Evolutionary conservation across 495 filamentous ascomycete genomes (phyloP).

Genomic region (Tuber aestivum): DNA sequence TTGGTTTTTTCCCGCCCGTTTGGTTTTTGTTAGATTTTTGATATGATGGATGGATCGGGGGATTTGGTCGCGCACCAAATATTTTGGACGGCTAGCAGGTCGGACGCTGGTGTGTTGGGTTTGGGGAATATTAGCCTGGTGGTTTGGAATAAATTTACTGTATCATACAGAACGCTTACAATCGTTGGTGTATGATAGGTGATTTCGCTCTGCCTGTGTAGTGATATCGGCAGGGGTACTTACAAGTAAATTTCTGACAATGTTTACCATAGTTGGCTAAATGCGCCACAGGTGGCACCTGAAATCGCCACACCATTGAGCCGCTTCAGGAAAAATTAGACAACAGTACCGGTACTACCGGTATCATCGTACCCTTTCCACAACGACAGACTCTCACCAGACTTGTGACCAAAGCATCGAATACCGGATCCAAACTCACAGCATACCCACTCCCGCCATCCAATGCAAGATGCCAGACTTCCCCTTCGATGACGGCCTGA

Average conservation of each 20-base stretch:
- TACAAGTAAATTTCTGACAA: background rate
- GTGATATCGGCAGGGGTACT: background rate
- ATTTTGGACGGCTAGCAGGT: background rate
- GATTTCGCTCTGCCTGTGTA: background rate
- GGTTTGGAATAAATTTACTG: too few relatives aligned
- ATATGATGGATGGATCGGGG: background rate
- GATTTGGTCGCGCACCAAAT: background rate
- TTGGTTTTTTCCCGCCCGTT: too few relatives aligned
- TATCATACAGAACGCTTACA: too few relatives aligned
- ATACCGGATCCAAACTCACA: background rate
- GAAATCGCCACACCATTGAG: background rate
- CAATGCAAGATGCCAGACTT: slow-evolving; percentile 20
- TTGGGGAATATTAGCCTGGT: too few relatives aligned
- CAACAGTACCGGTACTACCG: too few relatives aligned
- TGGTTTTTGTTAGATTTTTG: too few relatives aligned
- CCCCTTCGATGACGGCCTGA: slow-evolving; percentile 28
- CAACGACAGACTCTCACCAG: slow-evolving; percentile 1
- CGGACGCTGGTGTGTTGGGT: background rate
- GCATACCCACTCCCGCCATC: background rate
- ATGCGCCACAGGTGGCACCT: background rate
- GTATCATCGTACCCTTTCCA: background rate
- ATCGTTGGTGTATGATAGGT: background rate
- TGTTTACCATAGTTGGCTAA: background rate
- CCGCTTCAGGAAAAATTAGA: background rate
- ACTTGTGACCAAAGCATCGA: background rate